Base-by-base conservation (phyloP, 23 red algal species). In the Agarophyton chilense region DNA sequence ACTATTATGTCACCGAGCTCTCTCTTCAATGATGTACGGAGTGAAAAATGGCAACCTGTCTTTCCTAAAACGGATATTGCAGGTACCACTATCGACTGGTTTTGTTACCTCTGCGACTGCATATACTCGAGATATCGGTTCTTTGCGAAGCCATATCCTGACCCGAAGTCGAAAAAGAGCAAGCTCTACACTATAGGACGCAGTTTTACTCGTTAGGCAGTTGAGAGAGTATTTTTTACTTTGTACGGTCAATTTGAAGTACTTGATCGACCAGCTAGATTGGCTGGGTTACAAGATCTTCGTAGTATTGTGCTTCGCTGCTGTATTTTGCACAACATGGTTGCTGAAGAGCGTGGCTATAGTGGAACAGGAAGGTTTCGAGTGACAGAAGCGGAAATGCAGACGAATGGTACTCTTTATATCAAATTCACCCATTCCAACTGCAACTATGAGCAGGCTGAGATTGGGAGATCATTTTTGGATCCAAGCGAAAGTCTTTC, bases 261-360 rank as follows among this genome's bases (percentile, higher is more conserved):
- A 62, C 53, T 63, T 28, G 42, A 64, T 14, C 29, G 56, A 10
- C 78, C 51, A 18, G 52, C 78, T 18, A 13, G 26, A 63, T 43
- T 58, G 16, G 9, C 8, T 0, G 44, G 25, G 36, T 52, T 17
- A 26, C n/a, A 50, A 14, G 81, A 72, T n/a, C 9, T 50, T 22
- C 47, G 34, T 19, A 19, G 31, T 34, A 25, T 72, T 29, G 21
- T 72, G 2, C 34, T 38, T 10, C 25, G 8, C 26, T 86, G 81
- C 35, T 10, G 10, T 0, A 86, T 86, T n/a, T 33, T 86, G n/a
- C 28, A 72, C 54, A 86, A 68, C 1, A 86, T 86, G 81, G 26
- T 68, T 22, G 56, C 67, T 19, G 57, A 86, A 31, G 42, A 46
- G 12, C 52, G 35, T 0, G 4, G 13, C 25, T 31, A 86, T 86